phyloP scores from a whole-genome alignment of 2,329 filamentous ascomycete genomes.

The Aspergillus ochraceus region DNA sequence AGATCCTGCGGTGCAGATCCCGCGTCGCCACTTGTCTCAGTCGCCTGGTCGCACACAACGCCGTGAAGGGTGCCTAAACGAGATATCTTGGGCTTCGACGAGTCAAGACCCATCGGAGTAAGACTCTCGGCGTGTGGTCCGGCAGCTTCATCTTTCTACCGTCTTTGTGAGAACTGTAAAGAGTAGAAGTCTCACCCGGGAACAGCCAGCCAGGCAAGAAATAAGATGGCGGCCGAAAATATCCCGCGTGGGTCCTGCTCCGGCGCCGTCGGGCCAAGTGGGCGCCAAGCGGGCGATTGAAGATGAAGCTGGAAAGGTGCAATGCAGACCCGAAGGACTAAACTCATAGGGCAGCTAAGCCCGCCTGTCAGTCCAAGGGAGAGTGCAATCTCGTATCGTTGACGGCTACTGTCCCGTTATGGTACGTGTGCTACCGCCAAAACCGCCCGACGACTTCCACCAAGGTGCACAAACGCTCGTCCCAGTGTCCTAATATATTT shows the following conservation, averaged over 20 bases:
- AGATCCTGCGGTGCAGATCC: neutral
- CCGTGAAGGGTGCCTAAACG: neutral
- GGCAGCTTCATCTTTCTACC: neutral
- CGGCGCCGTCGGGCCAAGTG: neutral
- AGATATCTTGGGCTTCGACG: neutral
- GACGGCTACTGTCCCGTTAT: too few relatives aligned
- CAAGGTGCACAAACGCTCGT: too few relatives aligned
- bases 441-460: too few relatives aligned
- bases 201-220: neutral
- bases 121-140: too few relatives aligned
- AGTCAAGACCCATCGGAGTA: neutral
- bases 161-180: neutral
- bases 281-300: neutral
- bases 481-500: too few relatives aligned
- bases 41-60: too few relatives aligned
- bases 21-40: neutral
- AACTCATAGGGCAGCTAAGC: neutral
- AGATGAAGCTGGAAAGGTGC: neutral
- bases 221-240: neutral
- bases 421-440: too few relatives aligned
- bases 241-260: neutral
- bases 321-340: neutral
- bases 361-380: too few relatives aligned
- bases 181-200: neutral
- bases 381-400: too few relatives aligned